Percentiles rank a stretch among this genome's conserved stretches.
Evolutionary conservation across 805 yeast species (phyloP).

Genomic region (Monosporozyma siamensis): DNA sequence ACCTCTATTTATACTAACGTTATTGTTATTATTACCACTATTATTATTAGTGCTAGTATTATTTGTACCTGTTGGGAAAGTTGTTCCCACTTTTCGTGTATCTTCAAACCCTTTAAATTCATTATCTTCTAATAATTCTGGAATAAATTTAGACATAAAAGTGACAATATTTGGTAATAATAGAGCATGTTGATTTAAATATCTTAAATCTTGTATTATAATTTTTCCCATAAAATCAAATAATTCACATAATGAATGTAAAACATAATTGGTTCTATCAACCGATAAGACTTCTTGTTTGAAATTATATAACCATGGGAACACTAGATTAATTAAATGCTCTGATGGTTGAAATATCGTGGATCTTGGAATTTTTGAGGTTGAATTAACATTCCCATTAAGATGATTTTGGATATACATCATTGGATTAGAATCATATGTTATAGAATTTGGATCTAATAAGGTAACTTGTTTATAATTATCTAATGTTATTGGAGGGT

Average conservation of each 20-base stretch:
- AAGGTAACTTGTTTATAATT: constrained; percentile 18
- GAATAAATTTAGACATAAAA: constrained; percentile 23
- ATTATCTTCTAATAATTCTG: constrained; percentile 20
- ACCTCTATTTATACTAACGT: background rate
- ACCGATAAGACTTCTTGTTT: constrained; percentile 20
- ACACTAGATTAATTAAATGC: constrained; percentile 18
- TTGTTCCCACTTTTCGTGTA: background rate
- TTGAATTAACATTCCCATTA: constrained; percentile 7
- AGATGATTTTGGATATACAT: constrained; percentile 6
- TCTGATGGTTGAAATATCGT: constrained; percentile 18
- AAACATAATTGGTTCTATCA: constrained; percentile 27
- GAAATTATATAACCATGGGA: constrained; percentile 27
- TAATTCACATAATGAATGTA: constrained; percentile 26
- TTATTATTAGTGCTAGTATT: background rate
- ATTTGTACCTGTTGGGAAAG: no score
- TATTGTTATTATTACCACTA: background rate
- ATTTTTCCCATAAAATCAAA: constrained; percentile 26
- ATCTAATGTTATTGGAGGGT: constrained; percentile 17
- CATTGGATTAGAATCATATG: constrained; percentile 7
- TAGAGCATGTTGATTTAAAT: constrained; percentile 17
- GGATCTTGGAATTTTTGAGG: constrained; percentile 12
- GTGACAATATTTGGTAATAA: constrained; percentile 24
- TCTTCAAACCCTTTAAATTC: constrained; percentile 11
- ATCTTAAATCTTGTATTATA: constrained; percentile 26
- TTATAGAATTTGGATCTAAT: constrained; percentile 16